These are phyloP conservation scores for Penicillium sp. DNA, from an alignment of 2,329 filamentous ascomycete species.

Conservation along the genomic window DNA sequence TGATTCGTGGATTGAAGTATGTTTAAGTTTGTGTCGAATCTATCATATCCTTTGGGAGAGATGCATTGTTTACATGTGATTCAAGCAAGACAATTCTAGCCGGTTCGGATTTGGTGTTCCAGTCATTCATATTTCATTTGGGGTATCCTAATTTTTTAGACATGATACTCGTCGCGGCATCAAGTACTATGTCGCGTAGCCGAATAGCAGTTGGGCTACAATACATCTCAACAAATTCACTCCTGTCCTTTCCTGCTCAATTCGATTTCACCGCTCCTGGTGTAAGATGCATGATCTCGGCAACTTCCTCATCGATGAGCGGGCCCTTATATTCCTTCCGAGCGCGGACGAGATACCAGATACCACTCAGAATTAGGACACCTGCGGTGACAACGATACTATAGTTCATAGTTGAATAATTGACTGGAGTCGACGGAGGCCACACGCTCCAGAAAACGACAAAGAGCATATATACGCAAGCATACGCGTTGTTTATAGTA, in stretches of 20 bases:
- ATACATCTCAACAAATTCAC: not conserved
- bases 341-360: constrained; percentile 49
- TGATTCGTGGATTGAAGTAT: not conserved
- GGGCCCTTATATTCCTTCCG: constrained; percentile 51
- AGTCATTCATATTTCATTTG: not conserved
- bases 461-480: constrained; percentile 55
- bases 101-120: not conserved
- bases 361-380: constrained; percentile 46
- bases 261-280: constrained; percentile 6
- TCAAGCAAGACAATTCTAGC: not conserved
- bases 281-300: constrained; percentile 20
- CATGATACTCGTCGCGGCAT: not conserved
- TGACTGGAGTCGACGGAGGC: constrained; percentile 39
- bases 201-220: not conserved
- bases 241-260: not conserved
- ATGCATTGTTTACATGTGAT: not conserved
- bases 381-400: constrained; percentile 47
- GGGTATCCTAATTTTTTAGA: not conserved
- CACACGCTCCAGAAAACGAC: constrained; percentile 60
- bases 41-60: not conserved
- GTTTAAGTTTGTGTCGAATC: not conserved
- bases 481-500: constrained; percentile 56
- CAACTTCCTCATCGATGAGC: constrained; percentile 31
- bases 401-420: constrained; percentile 49
- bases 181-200: not conserved